Base-by-base conservation (phyloP, 202 grass and related monocot genomes). In the Elaeis oleifera region DNA sequence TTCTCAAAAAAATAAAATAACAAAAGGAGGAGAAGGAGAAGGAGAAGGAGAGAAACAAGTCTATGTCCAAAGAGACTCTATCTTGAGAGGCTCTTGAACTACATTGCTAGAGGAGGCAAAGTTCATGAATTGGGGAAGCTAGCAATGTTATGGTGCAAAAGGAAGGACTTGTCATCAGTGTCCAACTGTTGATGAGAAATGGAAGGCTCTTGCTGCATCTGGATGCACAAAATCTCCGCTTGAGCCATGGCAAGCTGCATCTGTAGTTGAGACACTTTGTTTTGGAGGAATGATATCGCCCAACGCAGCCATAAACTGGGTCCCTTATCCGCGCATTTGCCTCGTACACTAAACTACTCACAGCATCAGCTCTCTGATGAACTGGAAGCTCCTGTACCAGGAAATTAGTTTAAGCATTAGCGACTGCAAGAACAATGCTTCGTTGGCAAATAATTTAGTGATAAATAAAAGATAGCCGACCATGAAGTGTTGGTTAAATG, bases 321-420 rank as follows among this genome's bases (percentile, higher is more conserved):
- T 79, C 76, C 51, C 76, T 72, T 11, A 79, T 19, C 31, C 76
- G 58, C 1, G 76, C 76, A 24, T 79, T 79, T 18, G 83, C 83
- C 68, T 87, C 84, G 21, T 87, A 87, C 2, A 87, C 79, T 6
- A 87, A 71, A 70, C 84, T 87, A 61, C 84, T 87, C 18, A 76
- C 75, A 0, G 84, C 79, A 39, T 82, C 84, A 0, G 70, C 75
- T 51, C 79, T 67, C 56, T 87, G 84, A 7, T 70, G 65, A 16
- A 73, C 53, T 3, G 85, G 74, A 13, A 84, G 75, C 18, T 89
- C 84, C 84, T 83, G 22, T 3, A 63, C 0, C 27, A 26, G 17
- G 32, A 50, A 23, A 13, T 27, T 18, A 59, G 22, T 13, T 11
- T 39, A 63, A 23, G 25, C 6, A 18, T 63, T 7, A 3, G n/a